These are phyloP conservation scores for Tremella yokohamensis DNA, from an alignment of 768 basidiomycete genomes.

Conservation along the genomic window DNA sequence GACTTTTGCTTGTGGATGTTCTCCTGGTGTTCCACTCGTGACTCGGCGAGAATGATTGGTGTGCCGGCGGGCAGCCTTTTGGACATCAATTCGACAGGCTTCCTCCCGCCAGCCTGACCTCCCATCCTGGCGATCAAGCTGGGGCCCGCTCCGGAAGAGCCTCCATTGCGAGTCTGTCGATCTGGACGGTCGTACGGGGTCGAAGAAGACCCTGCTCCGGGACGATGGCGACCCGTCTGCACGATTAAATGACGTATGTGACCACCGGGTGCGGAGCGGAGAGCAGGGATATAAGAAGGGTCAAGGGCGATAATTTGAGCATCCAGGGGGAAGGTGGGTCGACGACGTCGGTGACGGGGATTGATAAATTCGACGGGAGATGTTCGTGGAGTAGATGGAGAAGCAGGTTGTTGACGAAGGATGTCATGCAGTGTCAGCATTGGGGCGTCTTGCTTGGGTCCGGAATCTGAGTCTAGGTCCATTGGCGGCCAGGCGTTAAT, in stretches of 20 bases:
- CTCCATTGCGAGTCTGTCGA: neutral
- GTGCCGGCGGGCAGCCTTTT: conserved; percentile 16
- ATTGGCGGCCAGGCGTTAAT: too few relatives aligned
- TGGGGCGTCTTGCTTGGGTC: too few relatives aligned
- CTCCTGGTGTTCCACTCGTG: conserved; percentile 10
- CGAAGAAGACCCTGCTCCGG: neutral
- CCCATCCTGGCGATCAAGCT: conserved; percentile 2
- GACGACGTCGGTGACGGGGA: conserved; percentile 4
- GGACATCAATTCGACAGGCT: conserved; percentile 5
- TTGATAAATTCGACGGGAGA: conserved; percentile 5
- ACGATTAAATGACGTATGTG: neutral
- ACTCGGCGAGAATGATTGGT: conserved; percentile 9
- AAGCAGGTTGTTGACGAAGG: neutral
- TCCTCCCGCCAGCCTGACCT: neutral
- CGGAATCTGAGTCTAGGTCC: too few relatives aligned
- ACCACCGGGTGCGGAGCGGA: neutral
- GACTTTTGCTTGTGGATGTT: conserved; percentile 7
- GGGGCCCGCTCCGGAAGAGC: neutral
- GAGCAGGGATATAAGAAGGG: conserved; percentile 8
- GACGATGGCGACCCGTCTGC: conserved; percentile 19
- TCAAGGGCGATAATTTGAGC: neutral
- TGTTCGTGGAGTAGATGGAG: neutral
- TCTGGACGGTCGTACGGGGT: conserved; percentile 12
- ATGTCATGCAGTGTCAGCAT: conserved; percentile 3
- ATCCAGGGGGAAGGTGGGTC: neutral